A percentile compares a stretch with the other conserved stretches of the same genome.
phyloP scores from a whole-genome alignment of 2,329 filamentous ascomycete genomes.

The Hypoxylon sp. region DNA sequence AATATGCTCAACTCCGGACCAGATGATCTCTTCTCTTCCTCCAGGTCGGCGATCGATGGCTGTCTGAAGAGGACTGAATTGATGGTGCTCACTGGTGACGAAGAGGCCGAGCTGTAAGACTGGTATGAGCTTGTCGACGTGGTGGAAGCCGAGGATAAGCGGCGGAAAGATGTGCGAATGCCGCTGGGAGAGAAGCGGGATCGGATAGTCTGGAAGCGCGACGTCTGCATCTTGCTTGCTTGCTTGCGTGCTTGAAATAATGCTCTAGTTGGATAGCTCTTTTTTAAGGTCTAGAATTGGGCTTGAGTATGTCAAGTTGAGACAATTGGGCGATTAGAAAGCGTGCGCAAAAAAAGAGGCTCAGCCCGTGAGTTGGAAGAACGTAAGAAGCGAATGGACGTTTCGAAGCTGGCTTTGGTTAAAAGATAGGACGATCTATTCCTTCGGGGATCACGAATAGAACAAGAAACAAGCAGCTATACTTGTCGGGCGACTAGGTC shows the following conservation, averaged over 20 bases:
- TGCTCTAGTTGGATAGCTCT: conserved; percentile 10
- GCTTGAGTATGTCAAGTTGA: conserved; percentile 14
- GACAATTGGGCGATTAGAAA: conserved; percentile 35
- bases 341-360: conserved; percentile 48
- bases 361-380: conserved; percentile 52
- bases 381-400: conserved; percentile 54
- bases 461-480: conserved; percentile 39
- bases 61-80: conserved; percentile 73
- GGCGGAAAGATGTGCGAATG: conserved; percentile 68
- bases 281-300: background rate
- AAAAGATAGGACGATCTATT: conserved; percentile 54
- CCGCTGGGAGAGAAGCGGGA: conserved; percentile 65
- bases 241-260: conserved; percentile 44
- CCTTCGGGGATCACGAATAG: conserved; percentile 44
- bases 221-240: conserved; percentile 61
- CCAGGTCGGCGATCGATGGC: conserved; percentile 69
- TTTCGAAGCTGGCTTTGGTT: conserved; percentile 45
- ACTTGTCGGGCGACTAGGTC: conserved; percentile 40
- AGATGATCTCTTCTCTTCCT: conserved; percentile 70
- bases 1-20: conserved; percentile 69
- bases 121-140: conserved; percentile 58
- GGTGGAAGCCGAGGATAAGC: conserved; percentile 64
- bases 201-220: conserved; percentile 66
- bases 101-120: conserved; percentile 62
- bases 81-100: conserved; percentile 65